Base-by-base conservation (phyloP, 1,139 yeast species). In the Yamadazyma taylorii region DNA sequence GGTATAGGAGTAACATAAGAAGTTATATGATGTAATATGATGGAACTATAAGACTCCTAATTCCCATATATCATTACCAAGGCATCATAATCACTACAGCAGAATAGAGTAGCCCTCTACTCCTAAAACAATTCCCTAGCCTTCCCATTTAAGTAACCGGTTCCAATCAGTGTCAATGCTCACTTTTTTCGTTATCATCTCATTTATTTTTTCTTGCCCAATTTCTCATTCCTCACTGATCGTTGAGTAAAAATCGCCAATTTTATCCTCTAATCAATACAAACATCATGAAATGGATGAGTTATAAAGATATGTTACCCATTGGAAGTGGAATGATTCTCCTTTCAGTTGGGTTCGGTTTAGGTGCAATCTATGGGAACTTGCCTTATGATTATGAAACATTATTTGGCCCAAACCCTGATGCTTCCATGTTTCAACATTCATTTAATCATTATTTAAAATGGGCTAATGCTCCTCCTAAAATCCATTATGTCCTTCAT, bases 361-460 rank as follows among this genome's bases (percentile, higher is more conserved):
- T 90, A 40, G 98, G 97, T 23, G 78, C 83, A 22, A 62, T 88
- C 33, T 85, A 79, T 58, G 75, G 85, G 37, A 86, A 87, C 59
- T 79, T 83, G 72, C 85, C 95, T 2, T 92, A 89, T 55, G 96
- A 88, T 56, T 75, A 77, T 58, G 69, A 73, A 50, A 78, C 95
- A n/a, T 70, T 92, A 43, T 90, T 94, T 86, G 51, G 55, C 15
- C 61, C 69, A 34, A 60, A 61, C 26, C 78, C 79, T 6, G 66
- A 77, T 2, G 72, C 67, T 12, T 73, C 58, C 15, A 81, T 78
- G 32, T 83, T 84, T 48, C 77, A 67, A 15, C 64, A 61, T 15
- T 83, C 96, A 1, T 63, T 87, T 42, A 68, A 62, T 30, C 97
- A 92, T 60, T 92, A 90, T 63, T 74, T 75, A 41, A 66, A 69